phyloP scores from a whole-genome alignment of 2,329 filamentous ascomycete genomes.

The Zasmidium cellare region DNA sequence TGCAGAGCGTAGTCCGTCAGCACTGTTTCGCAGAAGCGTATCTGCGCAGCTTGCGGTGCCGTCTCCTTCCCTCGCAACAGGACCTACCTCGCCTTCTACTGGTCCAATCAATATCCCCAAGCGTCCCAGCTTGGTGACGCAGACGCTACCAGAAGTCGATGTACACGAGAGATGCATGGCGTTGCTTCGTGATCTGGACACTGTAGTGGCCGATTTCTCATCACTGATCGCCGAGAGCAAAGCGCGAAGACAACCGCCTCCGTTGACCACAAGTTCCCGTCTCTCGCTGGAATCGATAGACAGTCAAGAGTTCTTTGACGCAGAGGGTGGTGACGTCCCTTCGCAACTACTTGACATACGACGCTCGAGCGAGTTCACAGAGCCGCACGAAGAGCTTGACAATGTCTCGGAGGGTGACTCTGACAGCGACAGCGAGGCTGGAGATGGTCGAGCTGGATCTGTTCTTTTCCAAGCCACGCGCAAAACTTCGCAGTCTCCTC shows the following conservation, averaged over 20 bases:
- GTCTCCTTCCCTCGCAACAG: conserved; percentile 34
- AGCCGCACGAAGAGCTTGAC: conserved; percentile 57
- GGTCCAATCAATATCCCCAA: conserved; percentile 40
- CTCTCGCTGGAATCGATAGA: conserved; percentile 80
- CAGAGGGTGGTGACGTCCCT: conserved; percentile 61
- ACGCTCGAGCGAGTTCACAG: conserved; percentile 69
- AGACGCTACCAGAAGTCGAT: conserved; percentile 39
- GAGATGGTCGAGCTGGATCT: conserved; percentile 38
- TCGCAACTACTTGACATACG: conserved; percentile 75
- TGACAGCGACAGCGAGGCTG: conserved; percentile 63
- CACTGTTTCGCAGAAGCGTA: conserved; percentile 49
- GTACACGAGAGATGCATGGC: conserved; percentile 81
- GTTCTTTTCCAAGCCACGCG: conserved; percentile 19
- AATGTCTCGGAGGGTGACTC: conserved; percentile 56
- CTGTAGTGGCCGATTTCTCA: conserved; percentile 80
- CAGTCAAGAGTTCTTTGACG: conserved; percentile 92
- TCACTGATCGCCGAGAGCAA: conserved; percentile 76
- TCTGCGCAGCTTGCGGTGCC: conserved; percentile 56
- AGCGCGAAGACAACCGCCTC: conserved; percentile 64
- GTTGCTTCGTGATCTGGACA: conserved; percentile 80
- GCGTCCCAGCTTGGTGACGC: conserved; percentile 17
- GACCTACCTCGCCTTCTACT: conserved; percentile 34
- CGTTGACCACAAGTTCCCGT: conserved; percentile 45
- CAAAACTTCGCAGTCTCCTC: conserved; percentile 30
- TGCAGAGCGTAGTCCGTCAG: conserved; percentile 40